Percentiles rank a stretch among this genome's conserved stretches.
phyloP scores from a whole-genome alignment of 2,329 filamentous ascomycete species.

The Aspergillus jensenii region DNA sequence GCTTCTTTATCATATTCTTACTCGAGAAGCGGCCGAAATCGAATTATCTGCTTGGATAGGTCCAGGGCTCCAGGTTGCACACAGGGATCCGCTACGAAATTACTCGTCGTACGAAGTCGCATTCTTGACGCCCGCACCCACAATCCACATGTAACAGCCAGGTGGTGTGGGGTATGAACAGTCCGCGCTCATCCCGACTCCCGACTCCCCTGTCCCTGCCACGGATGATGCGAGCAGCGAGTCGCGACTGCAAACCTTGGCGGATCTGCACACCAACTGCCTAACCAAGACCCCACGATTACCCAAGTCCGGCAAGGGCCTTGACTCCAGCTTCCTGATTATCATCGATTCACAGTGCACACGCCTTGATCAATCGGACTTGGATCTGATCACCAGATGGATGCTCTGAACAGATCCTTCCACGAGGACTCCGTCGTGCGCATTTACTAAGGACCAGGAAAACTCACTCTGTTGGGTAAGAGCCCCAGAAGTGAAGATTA shows the following conservation, averaged over 20 bases:
- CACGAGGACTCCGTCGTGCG: neutral
- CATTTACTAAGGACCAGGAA: neutral
- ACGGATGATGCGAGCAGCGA: neutral
- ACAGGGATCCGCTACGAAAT: neutral
- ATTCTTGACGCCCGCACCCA: neutral
- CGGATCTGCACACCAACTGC: conserved; percentile 6
- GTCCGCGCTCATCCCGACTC: neutral
- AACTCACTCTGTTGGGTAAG: neutral
- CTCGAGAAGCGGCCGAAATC: neutral
- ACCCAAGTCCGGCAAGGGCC: conserved; percentile 15
- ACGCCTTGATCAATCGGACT: neutral
- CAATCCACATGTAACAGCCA: neutral
- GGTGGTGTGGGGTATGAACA: neutral
- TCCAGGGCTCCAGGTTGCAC: neutral
- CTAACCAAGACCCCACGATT: conserved; percentile 15
- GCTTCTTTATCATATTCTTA: neutral
- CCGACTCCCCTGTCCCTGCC: neutral
- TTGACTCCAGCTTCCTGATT: neutral
- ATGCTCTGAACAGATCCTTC: neutral
- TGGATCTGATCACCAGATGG: neutral
- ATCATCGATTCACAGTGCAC: neutral
- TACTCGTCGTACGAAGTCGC: neutral
- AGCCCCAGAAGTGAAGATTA: neutral
- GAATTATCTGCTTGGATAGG: neutral
- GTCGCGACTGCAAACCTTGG: neutral